phyloP scores from a whole-genome alignment of 2,329 filamentous ascomycete genomes.

The Venturia aucupariae region DNA sequence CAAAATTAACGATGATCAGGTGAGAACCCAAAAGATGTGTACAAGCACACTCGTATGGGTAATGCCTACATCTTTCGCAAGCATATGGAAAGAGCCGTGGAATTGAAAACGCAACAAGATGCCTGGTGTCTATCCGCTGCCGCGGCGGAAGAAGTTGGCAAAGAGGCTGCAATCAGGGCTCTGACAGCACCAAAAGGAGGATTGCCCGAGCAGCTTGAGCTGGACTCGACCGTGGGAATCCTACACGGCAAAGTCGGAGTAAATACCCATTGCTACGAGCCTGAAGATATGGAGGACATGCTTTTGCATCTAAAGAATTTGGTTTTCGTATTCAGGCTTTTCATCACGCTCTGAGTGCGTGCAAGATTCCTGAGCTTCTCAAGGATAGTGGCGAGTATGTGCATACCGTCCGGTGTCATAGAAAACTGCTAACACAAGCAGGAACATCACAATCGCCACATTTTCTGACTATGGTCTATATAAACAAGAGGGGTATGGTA shows the following conservation, averaged over 20 bases:
- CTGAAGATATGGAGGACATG: constrained; percentile 60
- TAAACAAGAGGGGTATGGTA: constrained; percentile 57
- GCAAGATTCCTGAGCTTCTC: constrained; percentile 52
- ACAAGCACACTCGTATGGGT: constrained; percentile 55
- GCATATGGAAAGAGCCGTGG: constrained; percentile 54
- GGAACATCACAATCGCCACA: constrained; percentile 46
- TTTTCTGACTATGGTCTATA: constrained; percentile 68
- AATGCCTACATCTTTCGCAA: constrained; percentile 62
- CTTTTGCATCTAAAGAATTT: constrained; percentile 63
- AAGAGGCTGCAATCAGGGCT: constrained; percentile 33
- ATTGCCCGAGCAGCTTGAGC: constrained; percentile 52
- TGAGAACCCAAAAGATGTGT: constrained; percentile 57
- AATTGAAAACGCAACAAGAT: constrained; percentile 50
- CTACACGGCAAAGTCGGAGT: constrained; percentile 59
- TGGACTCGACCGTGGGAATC: constrained; percentile 54
- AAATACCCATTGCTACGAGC: constrained; percentile 64
- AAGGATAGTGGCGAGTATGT: constrained; percentile 16
- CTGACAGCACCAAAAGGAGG: constrained; percentile 2
- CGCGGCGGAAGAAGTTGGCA: constrained; percentile 42
- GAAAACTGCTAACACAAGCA: not conserved
- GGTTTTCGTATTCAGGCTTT: constrained; percentile 57
- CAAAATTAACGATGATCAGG: constrained; percentile 23
- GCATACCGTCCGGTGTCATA: too few species aligned
- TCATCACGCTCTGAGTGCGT: constrained; percentile 61
- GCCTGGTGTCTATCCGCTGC: constrained; percentile 57